These are phyloP conservation scores for Chlorokybus atmophyticus DNA, from an alignment of 139 green algal species.

Conservation along the genomic window DNA sequence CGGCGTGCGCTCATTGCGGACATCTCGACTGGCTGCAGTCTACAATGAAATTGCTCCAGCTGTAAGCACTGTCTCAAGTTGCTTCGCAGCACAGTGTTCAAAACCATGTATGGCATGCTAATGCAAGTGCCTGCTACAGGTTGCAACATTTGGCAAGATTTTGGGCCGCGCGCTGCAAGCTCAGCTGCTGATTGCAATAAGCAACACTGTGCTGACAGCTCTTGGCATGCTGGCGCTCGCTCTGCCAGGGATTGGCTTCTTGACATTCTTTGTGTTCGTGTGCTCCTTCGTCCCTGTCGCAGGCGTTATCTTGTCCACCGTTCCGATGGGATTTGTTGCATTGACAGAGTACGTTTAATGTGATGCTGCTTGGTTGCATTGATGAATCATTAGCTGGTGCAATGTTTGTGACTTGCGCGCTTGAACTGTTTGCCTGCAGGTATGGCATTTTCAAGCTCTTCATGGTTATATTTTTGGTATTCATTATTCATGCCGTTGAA, in stretches of 20 bases:
- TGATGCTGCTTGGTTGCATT: constrained; percentile 49
- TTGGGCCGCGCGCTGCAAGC: constrained; percentile 30
- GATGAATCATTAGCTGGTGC: background rate
- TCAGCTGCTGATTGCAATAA: constrained; percentile 67
- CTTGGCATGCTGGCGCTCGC: constrained; percentile 68
- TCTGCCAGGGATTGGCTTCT: constrained; percentile 66
- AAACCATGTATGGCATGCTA: constrained; percentile 64
- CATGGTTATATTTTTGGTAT: constrained; percentile 72
- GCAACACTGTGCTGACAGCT: constrained; percentile 79
- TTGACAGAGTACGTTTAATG: constrained; percentile 77
- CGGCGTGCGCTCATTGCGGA: constrained; percentile 9
- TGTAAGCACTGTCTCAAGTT: constrained; percentile 39
- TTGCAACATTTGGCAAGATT: constrained; percentile 8
- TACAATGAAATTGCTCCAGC: constrained; percentile 79
- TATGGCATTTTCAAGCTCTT: constrained; percentile 32
- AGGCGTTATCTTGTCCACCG: constrained; percentile 77
- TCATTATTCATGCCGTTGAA: constrained; percentile 71
- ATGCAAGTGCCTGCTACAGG: constrained; percentile 65
- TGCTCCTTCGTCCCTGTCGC: constrained; percentile 84
- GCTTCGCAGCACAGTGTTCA: background rate
- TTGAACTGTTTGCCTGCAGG: constrained; percentile 10
- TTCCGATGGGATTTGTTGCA: constrained; percentile 70
- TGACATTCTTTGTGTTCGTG: constrained; percentile 85
- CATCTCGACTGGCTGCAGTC: constrained; percentile 27
- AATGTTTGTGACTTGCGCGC: no score